These are phyloP conservation scores for Candolleomyces eurysporus DNA, from an alignment of 768 basidiomycete species.

Conservation along the genomic window DNA sequence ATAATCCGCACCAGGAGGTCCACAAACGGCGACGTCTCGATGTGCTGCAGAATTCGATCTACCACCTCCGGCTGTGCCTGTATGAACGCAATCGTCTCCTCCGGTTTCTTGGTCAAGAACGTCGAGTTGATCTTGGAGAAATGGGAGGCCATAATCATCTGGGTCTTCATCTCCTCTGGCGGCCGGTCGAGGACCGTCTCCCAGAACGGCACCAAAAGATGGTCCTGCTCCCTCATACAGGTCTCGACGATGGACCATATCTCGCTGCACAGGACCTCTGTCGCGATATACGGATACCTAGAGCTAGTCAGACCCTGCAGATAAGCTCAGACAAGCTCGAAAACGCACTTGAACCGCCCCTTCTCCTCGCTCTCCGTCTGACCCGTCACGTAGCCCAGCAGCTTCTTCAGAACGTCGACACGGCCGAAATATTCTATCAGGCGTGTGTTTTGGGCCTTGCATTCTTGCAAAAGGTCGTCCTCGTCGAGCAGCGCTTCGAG, in stretches of 20 bases:
- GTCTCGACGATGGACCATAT: conserved; percentile 95
- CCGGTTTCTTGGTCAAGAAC: conserved; percentile 84
- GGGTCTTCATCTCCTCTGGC: conserved; percentile 83
- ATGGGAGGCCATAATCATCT: conserved; percentile 85
- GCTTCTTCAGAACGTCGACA: conserved; percentile 73
- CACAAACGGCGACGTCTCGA: conserved; percentile 88
- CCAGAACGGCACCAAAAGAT: conserved; percentile 87
- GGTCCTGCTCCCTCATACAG: conserved; percentile 66
- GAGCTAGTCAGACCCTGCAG: not conserved
- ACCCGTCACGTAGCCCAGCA: conserved; percentile 84
- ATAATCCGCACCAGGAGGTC: conserved; percentile 90
- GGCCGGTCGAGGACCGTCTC: conserved; percentile 79
- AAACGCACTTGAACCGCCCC: conserved; percentile 77
- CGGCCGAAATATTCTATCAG: conserved; percentile 86
- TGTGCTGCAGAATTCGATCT: conserved; percentile 77
- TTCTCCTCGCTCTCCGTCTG: conserved; percentile 80
- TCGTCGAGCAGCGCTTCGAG: conserved; percentile 93
- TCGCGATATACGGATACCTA: conserved; percentile 90
- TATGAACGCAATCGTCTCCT: conserved; percentile 94
- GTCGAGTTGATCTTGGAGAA: conserved; percentile 93
- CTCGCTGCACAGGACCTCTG: conserved; percentile 94
- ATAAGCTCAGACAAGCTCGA: conserved; percentile 8
- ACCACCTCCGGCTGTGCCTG: conserved; percentile 79
- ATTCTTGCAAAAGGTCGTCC: conserved; percentile 91
- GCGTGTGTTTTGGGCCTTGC: conserved; percentile 90